These are phyloP conservation scores for Balamuthia mandrillaris DNA, from an alignment of 208 protist species.

Conservation along the genomic window DNA sequence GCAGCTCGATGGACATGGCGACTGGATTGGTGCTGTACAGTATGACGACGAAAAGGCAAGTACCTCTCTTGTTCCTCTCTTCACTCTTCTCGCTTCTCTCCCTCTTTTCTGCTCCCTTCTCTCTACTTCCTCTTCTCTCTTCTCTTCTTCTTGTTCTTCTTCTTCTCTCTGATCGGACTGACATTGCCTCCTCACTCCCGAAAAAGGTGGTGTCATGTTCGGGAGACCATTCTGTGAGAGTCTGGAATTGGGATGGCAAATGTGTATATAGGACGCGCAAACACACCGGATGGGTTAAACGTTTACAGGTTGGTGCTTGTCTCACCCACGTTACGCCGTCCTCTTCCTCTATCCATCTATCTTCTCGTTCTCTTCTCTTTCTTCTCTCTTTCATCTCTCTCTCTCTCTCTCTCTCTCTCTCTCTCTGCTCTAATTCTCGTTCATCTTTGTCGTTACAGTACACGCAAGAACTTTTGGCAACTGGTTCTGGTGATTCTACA, in stretches of 20 bases:
- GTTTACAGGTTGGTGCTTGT: conserved; percentile 10
- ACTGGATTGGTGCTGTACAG: conserved; percentile 33
- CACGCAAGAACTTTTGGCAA: not conserved
- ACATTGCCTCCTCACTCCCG: not conserved
- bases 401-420: not conserved
- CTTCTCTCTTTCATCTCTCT: too few relatives aligned
- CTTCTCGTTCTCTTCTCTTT: too few relatives aligned
- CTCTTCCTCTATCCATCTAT: too few relatives aligned
- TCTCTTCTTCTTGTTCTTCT: too few relatives aligned
- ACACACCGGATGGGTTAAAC: conserved; percentile 40
- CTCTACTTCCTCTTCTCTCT: too few relatives aligned
- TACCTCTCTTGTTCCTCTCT: too few relatives aligned
- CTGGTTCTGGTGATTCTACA: conserved; percentile 9
- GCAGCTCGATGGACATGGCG: not conserved
- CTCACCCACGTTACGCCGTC: too few relatives aligned
- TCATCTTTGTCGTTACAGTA: not conserved
- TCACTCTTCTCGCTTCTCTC: too few relatives aligned
- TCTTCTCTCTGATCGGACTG: not conserved
- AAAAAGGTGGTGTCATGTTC: conserved; percentile 17
- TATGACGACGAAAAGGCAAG: conserved; percentile 37
- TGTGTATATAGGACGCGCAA: conserved; percentile 13
- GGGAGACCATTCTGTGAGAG: not conserved
- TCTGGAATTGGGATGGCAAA: conserved; percentile 1
- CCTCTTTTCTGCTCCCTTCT: too few relatives aligned
- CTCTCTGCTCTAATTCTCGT: not conserved